Evolutionary conservation across 139 green algal species (phyloP).

Genomic region (Chlamydomonas schloesseri): DNA sequence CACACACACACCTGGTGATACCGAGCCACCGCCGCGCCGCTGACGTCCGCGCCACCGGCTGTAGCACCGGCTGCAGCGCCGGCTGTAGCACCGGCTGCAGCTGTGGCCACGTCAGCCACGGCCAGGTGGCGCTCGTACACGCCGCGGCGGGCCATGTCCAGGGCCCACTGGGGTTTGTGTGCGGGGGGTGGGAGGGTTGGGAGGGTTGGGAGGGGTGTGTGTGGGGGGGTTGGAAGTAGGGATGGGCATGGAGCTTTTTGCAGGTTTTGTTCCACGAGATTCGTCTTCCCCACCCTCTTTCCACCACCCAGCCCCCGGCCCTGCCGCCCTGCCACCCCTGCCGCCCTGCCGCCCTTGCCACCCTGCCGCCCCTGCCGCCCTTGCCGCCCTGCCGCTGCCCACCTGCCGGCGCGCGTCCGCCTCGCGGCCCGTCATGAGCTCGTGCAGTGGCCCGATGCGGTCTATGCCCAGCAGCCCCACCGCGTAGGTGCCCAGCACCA

Average conservation of each 20-base stretch:
- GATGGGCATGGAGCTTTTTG: too few species aligned
- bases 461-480: slow-evolving; percentile 8
- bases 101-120: not conserved
- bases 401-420: slow-evolving; percentile 21
- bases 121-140: not conserved
- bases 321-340: too few species aligned
- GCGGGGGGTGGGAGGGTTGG: too few species aligned
- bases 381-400: not conserved
- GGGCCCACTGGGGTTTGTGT: too few species aligned
- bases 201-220: too few species aligned
- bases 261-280: too few species aligned
- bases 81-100: not conserved
- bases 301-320: too few species aligned
- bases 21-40: not conserved
- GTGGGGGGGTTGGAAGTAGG: too few species aligned
- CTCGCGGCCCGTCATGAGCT: not conserved
- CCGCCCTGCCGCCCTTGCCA: too few species aligned
- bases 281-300: too few species aligned
- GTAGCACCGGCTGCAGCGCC: not conserved
- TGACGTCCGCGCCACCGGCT: not conserved
- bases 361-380: too few species aligned
- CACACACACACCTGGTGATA: not conserved
- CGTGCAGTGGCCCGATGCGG: not conserved
- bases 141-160: not conserved
- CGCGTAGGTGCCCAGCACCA: not conserved